Evolutionary conservation across 2,329 filamentous ascomycete species (phyloP), one percentile per base, ranked within the genome.

Genomic region (Blastomyces gilchristii): DNA sequence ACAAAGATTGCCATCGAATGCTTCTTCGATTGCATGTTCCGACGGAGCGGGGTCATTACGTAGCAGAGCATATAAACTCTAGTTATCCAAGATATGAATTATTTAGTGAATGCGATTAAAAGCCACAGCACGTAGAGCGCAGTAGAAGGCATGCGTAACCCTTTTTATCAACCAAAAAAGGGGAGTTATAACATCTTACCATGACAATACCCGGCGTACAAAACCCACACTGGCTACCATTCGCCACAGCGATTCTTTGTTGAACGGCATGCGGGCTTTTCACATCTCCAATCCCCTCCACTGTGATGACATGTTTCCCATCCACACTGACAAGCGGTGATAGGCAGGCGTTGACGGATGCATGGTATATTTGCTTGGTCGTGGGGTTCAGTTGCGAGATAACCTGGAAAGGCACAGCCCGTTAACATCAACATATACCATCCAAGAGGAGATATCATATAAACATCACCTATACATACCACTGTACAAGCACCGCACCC

Each of bases 131-230:
- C 7, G 39, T 43, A 34, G 31, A 18, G 11, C 18, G 22, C 22
- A 37, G 34, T 37, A 37, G 8, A 37, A 7, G 7, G 34, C 31
- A 56, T 37, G 8, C 12, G 5, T 2, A 14, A 12, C 49, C 4
- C 1, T n/a, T n/a, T 37, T 56, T n/a, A 1, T 12, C 52, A 12
- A 22, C 34, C 39, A 34, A 31, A 56, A 39, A 22, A 22, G 34
- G 34, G 34, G 8, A 2, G 31, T 7, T 16, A 56, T 14, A 39
- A 12, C 14, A 34, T 16, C 31, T 43, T 25, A 82, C 82, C 86
- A 97, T 97, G 66, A 97, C 92, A 70, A 99, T 97, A 1, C 94
- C 94, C 4, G 94, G 94, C 0, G 94, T 97, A 72, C 94, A 99
- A 77, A 99, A 99, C 0, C 92, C 87, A 74, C 87, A 99, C 75